Evolutionary conservation across 768 basidiomycete species (phyloP), one percentile per base, ranked within the genome.

Genomic region (Xerocomus brunneocitrinus): DNA sequence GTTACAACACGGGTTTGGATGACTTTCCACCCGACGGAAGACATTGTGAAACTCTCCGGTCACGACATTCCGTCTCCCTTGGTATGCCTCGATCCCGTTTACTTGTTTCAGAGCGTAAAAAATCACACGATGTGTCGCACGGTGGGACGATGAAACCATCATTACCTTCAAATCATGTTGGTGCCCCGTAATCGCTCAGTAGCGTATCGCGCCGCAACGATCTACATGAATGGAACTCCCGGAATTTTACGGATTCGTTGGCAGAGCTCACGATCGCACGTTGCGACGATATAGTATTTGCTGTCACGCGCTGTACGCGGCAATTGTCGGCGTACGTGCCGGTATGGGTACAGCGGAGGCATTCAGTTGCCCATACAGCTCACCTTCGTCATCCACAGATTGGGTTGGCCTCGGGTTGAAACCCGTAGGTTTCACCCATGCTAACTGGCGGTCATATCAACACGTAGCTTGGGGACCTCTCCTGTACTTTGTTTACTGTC

Each of bases 281-380:
- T 98, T 5, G 97, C 97, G 40, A 99, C 95, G 58, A 99, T 86
- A 71, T 91, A 98, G 71, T 95, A 98, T 67, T 91, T 90, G 74
- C 83, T 3, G 90, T 91, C 9, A 98, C 93, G 31, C 97, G 87
- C 67, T 98, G 91, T 14, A 99, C 90, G 22, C 98, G 81, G 68
- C 97, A 99, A 76, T 99, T 95, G 68, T 99, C 97, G 19, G 97
- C 97, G 65, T 99, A 99, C 19, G 94, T 97, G 22, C 97, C 97
- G 4, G 83, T 77, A 70, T 99, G 97, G 35, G 89, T 85, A 71
- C 97, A 99, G 42, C 79, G 81, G 43, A 99, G 78, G 41, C 95
- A 86, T 66, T 99, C 97, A 63, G 19, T 19, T 19, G 19, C 19
- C 19, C 19, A 19, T 19, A 19, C 19, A 19, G 19, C 19, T 19